These are phyloP conservation scores for Lodderomyces elongisporus DNA, from an alignment of 1,139 yeast species.

Conservation along the genomic window DNA sequence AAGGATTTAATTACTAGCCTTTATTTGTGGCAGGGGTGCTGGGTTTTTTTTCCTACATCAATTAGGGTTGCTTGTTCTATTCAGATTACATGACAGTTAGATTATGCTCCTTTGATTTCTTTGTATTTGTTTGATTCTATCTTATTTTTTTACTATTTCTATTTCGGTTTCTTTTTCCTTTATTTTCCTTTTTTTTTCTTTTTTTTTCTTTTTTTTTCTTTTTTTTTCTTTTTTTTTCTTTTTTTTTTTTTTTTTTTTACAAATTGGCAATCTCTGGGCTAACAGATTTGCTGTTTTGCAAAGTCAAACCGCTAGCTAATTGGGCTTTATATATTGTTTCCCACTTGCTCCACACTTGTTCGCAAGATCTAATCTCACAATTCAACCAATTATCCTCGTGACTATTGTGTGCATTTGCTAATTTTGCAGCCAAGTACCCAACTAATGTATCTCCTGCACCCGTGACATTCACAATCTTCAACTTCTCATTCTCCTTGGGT, in stretches of 20 bases:
- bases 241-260: constrained; percentile 1
- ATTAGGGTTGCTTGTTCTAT: too few relatives aligned
- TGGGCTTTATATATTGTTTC: constrained; percentile 44
- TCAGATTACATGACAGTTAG: too few relatives aligned
- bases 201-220: too few relatives aligned
- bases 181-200: too few relatives aligned
- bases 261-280: constrained; percentile 9
- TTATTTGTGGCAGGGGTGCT: too few relatives aligned
- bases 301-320: constrained; percentile 48
- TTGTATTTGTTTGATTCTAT: too few relatives aligned
- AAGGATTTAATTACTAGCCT: too few relatives aligned
- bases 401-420: constrained; percentile 1
- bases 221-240: neutral
- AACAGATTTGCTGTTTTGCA: constrained; percentile 26
- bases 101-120: too few relatives aligned
- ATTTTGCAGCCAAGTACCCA: constrained; percentile 40
- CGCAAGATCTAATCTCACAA: constrained; percentile 19
- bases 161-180: too few relatives aligned
- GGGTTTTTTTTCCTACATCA: too few relatives aligned
- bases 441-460: constrained; percentile 74
- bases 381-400: constrained; percentile 18
- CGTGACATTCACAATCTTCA: constrained; percentile 48
- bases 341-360: constrained; percentile 31
- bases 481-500: constrained; percentile 31
- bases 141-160: too few relatives aligned